Percentiles rank a stretch among this genome's conserved stretches.
phyloP scores from a whole-genome alignment of 2,329 filamentous ascomycete species.

The Xylariaceae sp. region DNA sequence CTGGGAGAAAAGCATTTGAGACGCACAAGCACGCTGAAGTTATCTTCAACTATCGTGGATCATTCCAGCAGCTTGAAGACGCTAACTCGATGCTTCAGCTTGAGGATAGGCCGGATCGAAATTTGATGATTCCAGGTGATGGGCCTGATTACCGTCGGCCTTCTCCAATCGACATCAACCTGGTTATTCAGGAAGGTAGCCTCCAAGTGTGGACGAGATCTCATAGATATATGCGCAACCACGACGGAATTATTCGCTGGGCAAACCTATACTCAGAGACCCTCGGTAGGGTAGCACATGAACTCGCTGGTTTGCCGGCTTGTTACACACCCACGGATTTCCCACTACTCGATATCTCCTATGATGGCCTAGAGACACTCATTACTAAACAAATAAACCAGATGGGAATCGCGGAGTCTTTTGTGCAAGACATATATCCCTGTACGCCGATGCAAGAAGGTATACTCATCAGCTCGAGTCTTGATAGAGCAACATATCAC shows the following conservation, averaged over 20 bases:
- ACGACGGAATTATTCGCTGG: background rate
- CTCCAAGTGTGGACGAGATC: background rate
- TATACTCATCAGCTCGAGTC: constrained; percentile 21
- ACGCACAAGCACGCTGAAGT: constrained; percentile 48
- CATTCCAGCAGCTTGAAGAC: constrained; percentile 29
- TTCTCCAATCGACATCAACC: constrained; percentile 6
- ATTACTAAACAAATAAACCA: background rate
- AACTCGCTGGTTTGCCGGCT: background rate
- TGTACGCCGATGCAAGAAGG: constrained; percentile 28
- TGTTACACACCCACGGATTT: background rate
- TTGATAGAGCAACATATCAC: constrained; percentile 13
- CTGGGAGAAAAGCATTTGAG: constrained; percentile 29
- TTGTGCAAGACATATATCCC: constrained; percentile 19
- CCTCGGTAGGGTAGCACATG: background rate
- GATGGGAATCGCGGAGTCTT: background rate
- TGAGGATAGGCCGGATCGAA: background rate
- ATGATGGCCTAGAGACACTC: background rate
- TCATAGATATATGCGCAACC: background rate
- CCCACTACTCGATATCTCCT: background rate
- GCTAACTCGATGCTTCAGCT: constrained; percentile 6
- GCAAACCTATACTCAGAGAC: background rate
- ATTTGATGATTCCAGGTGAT: constrained; percentile 1
- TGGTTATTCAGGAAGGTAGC: background rate
- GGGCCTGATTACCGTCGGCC: constrained; percentile 21
- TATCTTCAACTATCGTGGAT: constrained; percentile 29